These are phyloP conservation scores for Solanum hybrid DNA, from an alignment of 305 asterid species.

Conservation along the genomic window DNA sequence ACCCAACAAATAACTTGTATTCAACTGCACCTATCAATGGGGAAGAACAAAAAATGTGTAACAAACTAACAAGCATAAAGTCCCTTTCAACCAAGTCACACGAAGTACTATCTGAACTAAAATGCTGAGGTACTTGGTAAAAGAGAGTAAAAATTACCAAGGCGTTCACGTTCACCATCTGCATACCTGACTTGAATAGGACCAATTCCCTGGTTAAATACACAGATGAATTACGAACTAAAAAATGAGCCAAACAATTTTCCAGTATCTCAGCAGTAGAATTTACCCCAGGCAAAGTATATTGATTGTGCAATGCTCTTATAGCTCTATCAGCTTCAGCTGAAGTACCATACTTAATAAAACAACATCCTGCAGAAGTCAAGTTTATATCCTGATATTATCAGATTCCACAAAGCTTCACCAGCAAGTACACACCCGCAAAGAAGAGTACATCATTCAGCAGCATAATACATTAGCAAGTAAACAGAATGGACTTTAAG, in stretches of 20 bases:
- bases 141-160: slow-evolving; percentile 40
- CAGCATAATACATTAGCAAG: neutral
- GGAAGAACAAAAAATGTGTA: slow-evolving; percentile 11
- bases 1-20: slow-evolving; percentile 88
- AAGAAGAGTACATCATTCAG: slow-evolving; percentile 4
- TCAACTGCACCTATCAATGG: slow-evolving; percentile 65
- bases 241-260: slow-evolving; percentile 5
- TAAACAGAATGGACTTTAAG: neutral
- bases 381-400: slow-evolving; percentile 31
- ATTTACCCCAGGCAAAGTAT: slow-evolving; percentile 85
- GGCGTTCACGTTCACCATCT: slow-evolving; percentile 98
- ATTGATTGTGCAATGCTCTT: slow-evolving; percentile 76
- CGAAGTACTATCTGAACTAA: neutral
- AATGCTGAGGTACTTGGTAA: neutral
- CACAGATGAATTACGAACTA: slow-evolving; percentile 11
- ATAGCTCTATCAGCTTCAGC: slow-evolving; percentile 98
- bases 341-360: slow-evolving; percentile 76
- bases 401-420: slow-evolving; percentile 23
- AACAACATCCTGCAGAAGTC: slow-evolving; percentile 95
- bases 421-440: slow-evolving; percentile 10
- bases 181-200: slow-evolving; percentile 99
- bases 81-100: neutral
- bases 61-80: neutral
- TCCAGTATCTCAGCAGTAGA: slow-evolving; percentile 10
- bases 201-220: slow-evolving; percentile 61